Conservation (phyloP, 2,329 filamentous ascomycete species). For the Botrytis squamosa region DNA sequence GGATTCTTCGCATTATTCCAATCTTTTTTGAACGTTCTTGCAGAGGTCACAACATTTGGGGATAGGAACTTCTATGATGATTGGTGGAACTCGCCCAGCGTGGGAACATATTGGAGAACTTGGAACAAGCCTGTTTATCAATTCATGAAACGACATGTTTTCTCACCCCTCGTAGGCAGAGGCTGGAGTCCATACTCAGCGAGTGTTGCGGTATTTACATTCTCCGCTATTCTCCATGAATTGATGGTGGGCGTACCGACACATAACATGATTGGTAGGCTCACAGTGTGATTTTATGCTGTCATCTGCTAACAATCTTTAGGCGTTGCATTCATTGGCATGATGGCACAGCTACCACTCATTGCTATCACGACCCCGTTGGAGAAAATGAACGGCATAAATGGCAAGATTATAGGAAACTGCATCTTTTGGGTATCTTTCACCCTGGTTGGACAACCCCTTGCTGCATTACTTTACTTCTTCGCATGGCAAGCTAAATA, state of each 20-base stretch:
- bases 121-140: slow-evolving; percentile 99
- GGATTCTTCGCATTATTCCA: slow-evolving; percentile 98
- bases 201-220: slow-evolving; percentile 78
- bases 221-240: slow-evolving; percentile 89
- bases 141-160: slow-evolving; percentile 95
- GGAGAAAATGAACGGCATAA: slow-evolving; percentile 72
- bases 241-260: slow-evolving; percentile 91
- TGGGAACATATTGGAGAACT: slow-evolving; percentile 88
- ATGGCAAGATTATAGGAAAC: slow-evolving; percentile 81
- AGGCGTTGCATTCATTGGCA: slow-evolving; percentile 91
- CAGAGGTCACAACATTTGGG: slow-evolving; percentile 85
- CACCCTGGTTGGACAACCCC: slow-evolving; percentile 89
- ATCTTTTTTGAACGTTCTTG: slow-evolving; percentile 84
- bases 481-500: slow-evolving; percentile 99
- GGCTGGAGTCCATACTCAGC: slow-evolving; percentile 72
- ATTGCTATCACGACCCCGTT: slow-evolving; percentile 78
- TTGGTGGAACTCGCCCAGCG: slow-evolving; percentile 93
- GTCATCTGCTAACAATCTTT: slow-evolving; percentile 26
- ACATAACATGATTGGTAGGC: slow-evolving; percentile 81
- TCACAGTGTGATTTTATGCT: not conserved
- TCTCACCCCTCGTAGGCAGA: slow-evolving; percentile 79
- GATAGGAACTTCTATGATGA: slow-evolving; percentile 95
- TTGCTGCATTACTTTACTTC: slow-evolving; percentile 91
- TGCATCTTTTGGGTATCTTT: slow-evolving; percentile 96
- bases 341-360: slow-evolving; percentile 89